Percentiles rank a stretch among this genome's conserved stretches.
Conservation (phyloP, 805 yeast genomes). For the Metschnikowia proteae region DNA sequence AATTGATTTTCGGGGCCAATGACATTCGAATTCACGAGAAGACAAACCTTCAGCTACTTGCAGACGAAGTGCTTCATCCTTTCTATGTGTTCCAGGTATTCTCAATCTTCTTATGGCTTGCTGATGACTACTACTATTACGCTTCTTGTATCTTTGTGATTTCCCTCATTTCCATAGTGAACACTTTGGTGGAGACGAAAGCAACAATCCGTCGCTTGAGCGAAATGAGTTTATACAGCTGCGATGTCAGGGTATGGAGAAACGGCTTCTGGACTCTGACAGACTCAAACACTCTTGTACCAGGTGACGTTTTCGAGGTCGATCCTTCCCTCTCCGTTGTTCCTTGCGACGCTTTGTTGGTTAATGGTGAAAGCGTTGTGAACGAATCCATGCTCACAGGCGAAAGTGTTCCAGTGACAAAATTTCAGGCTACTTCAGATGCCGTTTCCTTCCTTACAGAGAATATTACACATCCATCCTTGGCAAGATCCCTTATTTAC, state of each 20-base stretch:
- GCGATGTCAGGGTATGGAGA: conserved; percentile 85
- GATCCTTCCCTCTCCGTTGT: conserved; percentile 71
- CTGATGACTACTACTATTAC: conserved; percentile 89
- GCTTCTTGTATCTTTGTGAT: conserved; percentile 89
- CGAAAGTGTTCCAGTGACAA: conserved; percentile 95
- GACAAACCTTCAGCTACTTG: conserved; percentile 55
- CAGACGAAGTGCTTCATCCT: conserved; percentile 91
- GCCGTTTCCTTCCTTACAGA: conserved; percentile 52
- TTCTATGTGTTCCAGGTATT: conserved; percentile 93
- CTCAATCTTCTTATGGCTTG: conserved; percentile 85
- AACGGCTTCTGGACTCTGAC: conserved; percentile 89
- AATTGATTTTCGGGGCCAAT: conserved; percentile 73
- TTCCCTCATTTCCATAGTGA: conserved; percentile 72
- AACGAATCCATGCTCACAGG: conserved; percentile 98
- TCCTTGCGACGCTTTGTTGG: conserved; percentile 86
- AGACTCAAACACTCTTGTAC: conserved; percentile 75
- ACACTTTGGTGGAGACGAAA: conserved; percentile 83
- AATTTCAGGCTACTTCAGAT: conserved; percentile 61
- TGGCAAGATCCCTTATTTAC: conserved; percentile 74
- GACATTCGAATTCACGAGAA: conserved; percentile 74
- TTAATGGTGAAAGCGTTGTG: conserved; percentile 93
- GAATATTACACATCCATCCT: conserved; percentile 60
- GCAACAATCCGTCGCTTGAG: conserved; percentile 67
- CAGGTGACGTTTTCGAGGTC: conserved; percentile 93
- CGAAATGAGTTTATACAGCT: conserved; percentile 67